Conservation (phyloP, 345 rosid genomes). For the Hibiscus tridactylites region DNA sequence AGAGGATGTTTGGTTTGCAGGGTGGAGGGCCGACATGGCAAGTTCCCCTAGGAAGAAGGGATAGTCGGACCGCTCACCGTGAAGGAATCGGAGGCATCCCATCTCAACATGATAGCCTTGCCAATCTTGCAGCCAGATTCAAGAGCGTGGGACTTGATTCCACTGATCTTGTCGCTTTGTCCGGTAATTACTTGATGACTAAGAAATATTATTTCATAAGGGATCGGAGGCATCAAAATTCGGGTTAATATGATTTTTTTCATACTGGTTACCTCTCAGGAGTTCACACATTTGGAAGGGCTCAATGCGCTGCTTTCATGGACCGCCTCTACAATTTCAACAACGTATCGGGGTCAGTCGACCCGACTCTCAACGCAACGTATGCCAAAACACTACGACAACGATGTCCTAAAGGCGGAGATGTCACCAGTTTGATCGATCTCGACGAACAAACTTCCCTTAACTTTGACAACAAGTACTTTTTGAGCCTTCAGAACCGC, state of each 20-base stretch:
- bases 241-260: neutral
- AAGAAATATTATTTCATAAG: too few species aligned
- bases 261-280: neutral
- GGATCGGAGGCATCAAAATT: neutral
- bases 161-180: constrained; percentile 29
- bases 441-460: constrained; percentile 5
- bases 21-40: constrained; percentile 31
- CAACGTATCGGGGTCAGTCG: neutral
- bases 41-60: constrained; percentile 27
- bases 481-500: constrained; percentile 18
- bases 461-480: constrained; percentile 26
- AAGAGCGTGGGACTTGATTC: constrained; percentile 15
- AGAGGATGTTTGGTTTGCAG: constrained; percentile 4
- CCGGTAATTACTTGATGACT: constrained; percentile 15
- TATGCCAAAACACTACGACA: neutral
- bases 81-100: constrained; percentile 23
- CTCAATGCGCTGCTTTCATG: neutral
- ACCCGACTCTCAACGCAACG: constrained; percentile 1
- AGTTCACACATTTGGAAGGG: constrained; percentile 13
- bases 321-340: constrained; percentile 8
- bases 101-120: constrained; percentile 13
- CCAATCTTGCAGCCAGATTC: constrained; percentile 10
- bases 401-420: constrained; percentile 11
- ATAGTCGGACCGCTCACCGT: constrained; percentile 17
- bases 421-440: neutral